These are phyloP conservation scores for Massarina eburnea DNA, from an alignment of 2,329 filamentous ascomycete species.

Conservation along the genomic window DNA sequence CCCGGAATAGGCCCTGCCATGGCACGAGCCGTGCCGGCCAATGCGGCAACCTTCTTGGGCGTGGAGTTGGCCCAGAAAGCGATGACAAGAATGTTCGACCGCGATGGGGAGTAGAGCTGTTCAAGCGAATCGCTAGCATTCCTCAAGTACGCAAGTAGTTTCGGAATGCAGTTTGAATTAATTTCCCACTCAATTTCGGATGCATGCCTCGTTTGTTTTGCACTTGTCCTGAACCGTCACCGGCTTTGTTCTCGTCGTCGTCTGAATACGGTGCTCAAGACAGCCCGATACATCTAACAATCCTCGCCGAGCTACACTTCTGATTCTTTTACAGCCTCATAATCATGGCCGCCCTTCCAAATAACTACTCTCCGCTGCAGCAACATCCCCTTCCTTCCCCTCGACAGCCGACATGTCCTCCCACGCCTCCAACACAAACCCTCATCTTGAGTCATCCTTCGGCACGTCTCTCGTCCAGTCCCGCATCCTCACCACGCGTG, in stretches of 20 bases:
- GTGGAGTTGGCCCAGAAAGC: constrained; percentile 82
- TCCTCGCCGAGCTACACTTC: too few species aligned
- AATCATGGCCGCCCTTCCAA: too few species aligned
- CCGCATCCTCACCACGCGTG: constrained; percentile 31
- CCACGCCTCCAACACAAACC: constrained; percentile 15
- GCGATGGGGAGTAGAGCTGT: constrained; percentile 31
- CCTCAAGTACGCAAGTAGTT: too few species aligned
- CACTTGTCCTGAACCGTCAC: too few species aligned
- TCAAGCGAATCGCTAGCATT: too few species aligned
- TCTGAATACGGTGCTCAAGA: too few species aligned
- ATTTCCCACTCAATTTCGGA: not conserved
- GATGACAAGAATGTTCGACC: constrained; percentile 73
- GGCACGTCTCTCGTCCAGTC: constrained; percentile 29
- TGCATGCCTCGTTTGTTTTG: not conserved
- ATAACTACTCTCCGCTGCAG: too few species aligned
- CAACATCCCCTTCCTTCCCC: not conserved
- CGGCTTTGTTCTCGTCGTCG: too few species aligned
- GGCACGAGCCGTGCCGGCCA: constrained; percentile 89
- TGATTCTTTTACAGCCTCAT: too few species aligned
- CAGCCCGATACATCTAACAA: too few species aligned
- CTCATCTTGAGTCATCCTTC: constrained; percentile 28
- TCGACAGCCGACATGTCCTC: constrained; percentile 12
- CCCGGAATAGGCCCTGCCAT: constrained; percentile 92
- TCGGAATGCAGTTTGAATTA: not conserved
- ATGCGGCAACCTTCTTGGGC: constrained; percentile 90